phyloP scores from a whole-genome alignment of 2,329 filamentous ascomycete genomes.

The Trematosphaeria pertusa region DNA sequence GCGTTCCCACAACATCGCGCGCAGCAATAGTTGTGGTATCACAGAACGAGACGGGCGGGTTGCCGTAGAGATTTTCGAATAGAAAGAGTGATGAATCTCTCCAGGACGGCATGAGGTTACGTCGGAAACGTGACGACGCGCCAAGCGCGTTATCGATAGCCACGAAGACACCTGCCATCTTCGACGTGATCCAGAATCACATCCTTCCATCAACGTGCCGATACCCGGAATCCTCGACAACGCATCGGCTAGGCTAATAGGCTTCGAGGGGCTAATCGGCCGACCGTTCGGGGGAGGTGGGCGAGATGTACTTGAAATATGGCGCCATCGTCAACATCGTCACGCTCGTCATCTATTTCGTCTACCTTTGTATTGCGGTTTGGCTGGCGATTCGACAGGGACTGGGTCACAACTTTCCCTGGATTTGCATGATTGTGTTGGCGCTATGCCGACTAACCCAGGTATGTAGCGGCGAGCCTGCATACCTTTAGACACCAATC shows the following conservation, averaged over 20 bases:
- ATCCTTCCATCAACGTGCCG: constrained; percentile 1
- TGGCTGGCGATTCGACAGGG: constrained; percentile 40
- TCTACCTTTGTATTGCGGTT: constrained; percentile 37
- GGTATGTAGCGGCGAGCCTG: too few species aligned
- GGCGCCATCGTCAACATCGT: constrained; percentile 42
- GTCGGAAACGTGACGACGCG: not conserved
- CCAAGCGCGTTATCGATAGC: constrained; percentile 9
- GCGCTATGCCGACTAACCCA: constrained; percentile 42
- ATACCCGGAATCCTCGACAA: not conserved
- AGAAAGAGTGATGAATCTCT: too few species aligned
- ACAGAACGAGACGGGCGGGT: too few species aligned
- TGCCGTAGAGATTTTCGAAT: too few species aligned
- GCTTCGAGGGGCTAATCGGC: constrained; percentile 3
- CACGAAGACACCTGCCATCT: constrained; percentile 4
- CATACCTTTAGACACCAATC: not conserved
- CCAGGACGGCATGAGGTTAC: too few species aligned
- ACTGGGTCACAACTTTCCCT: constrained; percentile 42
- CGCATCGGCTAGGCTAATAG: not conserved
- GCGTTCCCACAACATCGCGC: too few species aligned
- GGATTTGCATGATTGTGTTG: constrained; percentile 42
- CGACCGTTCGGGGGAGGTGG: too few species aligned
- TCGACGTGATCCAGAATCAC: constrained; percentile 5
- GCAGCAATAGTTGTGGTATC: too few species aligned
- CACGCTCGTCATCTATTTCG: constrained; percentile 41
- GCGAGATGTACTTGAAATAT: constrained; percentile 24